Base-by-base conservation (phyloP, 768 basidiomycete species). In the Cystofilobasidium ferigula region DNA sequence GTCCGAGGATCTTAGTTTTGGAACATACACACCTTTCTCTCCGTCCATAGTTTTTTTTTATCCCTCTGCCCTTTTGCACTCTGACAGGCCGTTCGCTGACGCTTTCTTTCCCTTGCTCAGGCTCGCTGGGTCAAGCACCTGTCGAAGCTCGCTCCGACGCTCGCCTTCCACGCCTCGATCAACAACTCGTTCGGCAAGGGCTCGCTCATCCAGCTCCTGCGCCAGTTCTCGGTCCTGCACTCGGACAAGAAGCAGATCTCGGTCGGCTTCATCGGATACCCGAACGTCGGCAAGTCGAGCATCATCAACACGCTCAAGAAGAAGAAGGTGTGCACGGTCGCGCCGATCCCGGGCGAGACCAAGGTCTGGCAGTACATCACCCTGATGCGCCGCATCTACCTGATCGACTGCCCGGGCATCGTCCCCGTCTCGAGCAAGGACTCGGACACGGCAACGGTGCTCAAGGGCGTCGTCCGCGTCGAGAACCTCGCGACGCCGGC, bases 361-460 rank as follows among this genome's bases (percentile, higher is more conserved):
- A 99, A 98, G 79, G 93, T 98, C 70, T 99, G 95, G 95, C 94
- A 99, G 82, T 99, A 99, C 77, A 97, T 99, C 79, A 93, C 91
- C 34, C 80, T 99, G 47, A 99, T 93, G 67, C 84, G 87, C 69
- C 83, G 88, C 62, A 99, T 99, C 74, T 99, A 97, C 80, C 86
- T 99, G 71, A 97, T 99, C 78, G 95, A 99, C 78, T 99, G 95
- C 75, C 95, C 95, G 34, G 95, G 95, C 57, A 89, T 98, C 76
- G 95, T 97, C 1, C 94, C 94, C 2, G 86, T 91, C 22, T 93
- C 91, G 28, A 87, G 90, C 2, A 82, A 88, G 69, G 93, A 98
- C 76, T 83, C 87, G 2, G 86, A 94, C 73, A 89, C 90, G 0
- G 83, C 85, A 20, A 95, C 86, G 5, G 95, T 98, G 28, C 82